Evolutionary conservation across 75 land plant genomes (phyloP), one percentile per base, ranked within the genome.

Genomic region (Adiantum capillusveneris): DNA sequence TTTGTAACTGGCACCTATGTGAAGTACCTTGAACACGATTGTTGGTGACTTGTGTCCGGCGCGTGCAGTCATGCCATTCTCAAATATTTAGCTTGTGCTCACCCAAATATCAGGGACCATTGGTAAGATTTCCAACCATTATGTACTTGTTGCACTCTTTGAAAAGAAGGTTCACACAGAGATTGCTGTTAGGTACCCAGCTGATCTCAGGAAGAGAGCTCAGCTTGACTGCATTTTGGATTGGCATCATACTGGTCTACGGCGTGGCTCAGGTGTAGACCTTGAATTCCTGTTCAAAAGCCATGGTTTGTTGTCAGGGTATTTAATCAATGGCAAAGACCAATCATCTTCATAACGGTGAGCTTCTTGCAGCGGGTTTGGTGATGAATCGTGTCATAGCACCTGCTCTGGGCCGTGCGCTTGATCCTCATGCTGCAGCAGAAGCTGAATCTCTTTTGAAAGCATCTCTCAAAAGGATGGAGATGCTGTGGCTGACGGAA

Each of bases 241-340:
- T 64, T 90, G 96, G 96, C 96, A 90, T 76, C 96, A 90, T 53
- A 73, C 72, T 27, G 81, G 81, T 63, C 56, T 90, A 46, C 96
- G 96, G 34, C 69, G 59, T 52, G 84, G 85, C 70, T 58, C 93
- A 81, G 75, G 96, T 90, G 25, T 25, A 25, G 53, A 25, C 54
- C 9, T 9, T 9, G 43, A 41, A 9, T 41, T 9, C 14, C 12
- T 14, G 43, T 9, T 14, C 43, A 41, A 41, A 41, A 9, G 43
- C 12, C 43, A 41, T 41, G 43, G 14, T 9, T 9, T 41, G 9
- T 9, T 41, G 14, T 41, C 43, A 41, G 14, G 9, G 43, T 9
- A 41, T 41, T 41, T 9, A 14, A 41, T 9, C 14, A 9, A 41
- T 41, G 14, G 9, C 12, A 9, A 14, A 14, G 14, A 14, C 43